Conservation (phyloP, 805 yeast species). For the Suhomyces prunicola region DNA sequence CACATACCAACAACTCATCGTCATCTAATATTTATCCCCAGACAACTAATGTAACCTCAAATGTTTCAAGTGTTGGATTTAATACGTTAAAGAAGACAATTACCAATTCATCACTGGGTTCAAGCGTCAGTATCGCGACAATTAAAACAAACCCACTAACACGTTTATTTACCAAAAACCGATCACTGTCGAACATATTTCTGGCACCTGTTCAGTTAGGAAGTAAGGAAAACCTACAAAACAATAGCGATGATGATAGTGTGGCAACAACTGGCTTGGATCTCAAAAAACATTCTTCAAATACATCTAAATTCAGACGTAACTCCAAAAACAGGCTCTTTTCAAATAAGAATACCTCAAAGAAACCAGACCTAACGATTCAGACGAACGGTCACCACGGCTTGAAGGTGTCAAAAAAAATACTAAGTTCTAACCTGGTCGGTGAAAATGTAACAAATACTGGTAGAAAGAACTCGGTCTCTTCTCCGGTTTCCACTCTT, state of each 20-base stretch:
- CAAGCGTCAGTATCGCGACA: conserved; percentile 19
- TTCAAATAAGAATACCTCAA: conserved; percentile 8
- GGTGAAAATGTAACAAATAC: conserved; percentile 9
- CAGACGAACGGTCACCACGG: conserved; percentile 28
- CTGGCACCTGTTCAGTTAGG: conserved; percentile 7
- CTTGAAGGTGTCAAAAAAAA: conserved; percentile 22
- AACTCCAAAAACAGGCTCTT: conserved; percentile 8
- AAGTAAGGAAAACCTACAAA: conserved; percentile 6
- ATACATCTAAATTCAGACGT: conserved; percentile 8
- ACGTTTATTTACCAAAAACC: conserved; percentile 29
- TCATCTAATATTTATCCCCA: conserved; percentile 6
- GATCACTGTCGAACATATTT: conserved; percentile 18
- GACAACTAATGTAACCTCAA: conserved; percentile 3
- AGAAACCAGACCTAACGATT: conserved; percentile 29
- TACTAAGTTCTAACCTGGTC: conserved; percentile 17
- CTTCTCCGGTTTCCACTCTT: conserved; percentile 31
- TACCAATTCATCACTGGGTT: conserved; percentile 25
- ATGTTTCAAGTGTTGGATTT: conserved; percentile 20
- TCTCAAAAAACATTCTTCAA: not conserved
- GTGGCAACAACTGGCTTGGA: not conserved
- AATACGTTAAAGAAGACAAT: conserved; percentile 29
- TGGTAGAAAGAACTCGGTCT: conserved; percentile 22
- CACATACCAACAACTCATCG: conserved; percentile 11
- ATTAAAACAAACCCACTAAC: conserved; percentile 27
- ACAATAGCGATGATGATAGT: conserved; percentile 9